Evolutionary conservation across 1,284 basidiomycete genomes (phyloP).

Genomic region (Apiotrichum laibachii): DNA sequence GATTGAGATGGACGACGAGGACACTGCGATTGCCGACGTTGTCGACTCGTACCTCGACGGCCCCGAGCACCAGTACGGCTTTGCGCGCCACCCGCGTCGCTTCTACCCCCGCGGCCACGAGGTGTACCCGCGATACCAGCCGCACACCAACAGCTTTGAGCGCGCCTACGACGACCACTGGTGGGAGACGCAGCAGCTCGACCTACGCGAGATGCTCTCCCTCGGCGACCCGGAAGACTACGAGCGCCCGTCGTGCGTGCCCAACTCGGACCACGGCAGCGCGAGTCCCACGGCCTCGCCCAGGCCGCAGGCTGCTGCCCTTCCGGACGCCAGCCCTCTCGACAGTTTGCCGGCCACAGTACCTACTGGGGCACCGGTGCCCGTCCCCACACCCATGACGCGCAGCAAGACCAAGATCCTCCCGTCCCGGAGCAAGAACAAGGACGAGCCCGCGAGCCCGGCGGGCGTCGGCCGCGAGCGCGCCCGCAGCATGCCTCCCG

Average conservation of each 20-base stretch:
- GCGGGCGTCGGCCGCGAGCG: background rate
- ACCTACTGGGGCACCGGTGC: background rate
- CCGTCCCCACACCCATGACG: background rate
- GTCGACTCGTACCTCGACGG: background rate
- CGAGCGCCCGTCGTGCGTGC: conserved; percentile 3
- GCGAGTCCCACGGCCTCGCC: background rate
- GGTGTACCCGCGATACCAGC: background rate
- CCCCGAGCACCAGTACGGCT: background rate
- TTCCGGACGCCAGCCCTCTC: background rate
- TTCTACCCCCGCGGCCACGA: conserved; percentile 3
- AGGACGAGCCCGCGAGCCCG: background rate
- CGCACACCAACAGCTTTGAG: conserved; percentile 1
- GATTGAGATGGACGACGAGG: background rate
- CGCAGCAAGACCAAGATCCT: background rate
- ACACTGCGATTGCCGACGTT: background rate
- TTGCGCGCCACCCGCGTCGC: background rate
- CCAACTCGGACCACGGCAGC: background rate
- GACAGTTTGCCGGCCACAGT: background rate
- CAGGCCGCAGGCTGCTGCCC: background rate
- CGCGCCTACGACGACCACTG: conserved; percentile 3
- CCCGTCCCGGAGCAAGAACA: background rate
- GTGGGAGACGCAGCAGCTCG: conserved; percentile 7
- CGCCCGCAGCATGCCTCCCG: background rate
- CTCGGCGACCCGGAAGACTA: conserved; percentile 2
- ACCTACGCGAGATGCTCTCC: conserved; percentile 4